These are phyloP conservation scores for Aegilops bicornis DNA, from an alignment of 176 grass and related monocot genomes.

Conservation along the genomic window DNA sequence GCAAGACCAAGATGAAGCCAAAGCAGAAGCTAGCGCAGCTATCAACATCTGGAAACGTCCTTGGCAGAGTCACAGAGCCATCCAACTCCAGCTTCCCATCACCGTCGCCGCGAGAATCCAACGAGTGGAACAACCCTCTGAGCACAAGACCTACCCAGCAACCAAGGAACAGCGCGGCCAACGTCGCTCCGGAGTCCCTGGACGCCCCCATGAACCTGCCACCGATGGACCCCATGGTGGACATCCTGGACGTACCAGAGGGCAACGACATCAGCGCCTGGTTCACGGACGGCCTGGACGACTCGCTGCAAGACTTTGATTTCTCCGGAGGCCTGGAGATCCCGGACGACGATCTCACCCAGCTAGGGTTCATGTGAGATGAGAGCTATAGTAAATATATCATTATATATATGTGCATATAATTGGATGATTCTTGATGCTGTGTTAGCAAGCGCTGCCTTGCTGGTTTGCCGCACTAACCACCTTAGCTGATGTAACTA, in stretches of 20 bases:
- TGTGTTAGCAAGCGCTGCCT: slow-evolving; percentile 2
- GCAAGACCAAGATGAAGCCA: slow-evolving; percentile 72
- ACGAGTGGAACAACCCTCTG: slow-evolving; percentile 13
- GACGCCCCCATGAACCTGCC: slow-evolving; percentile 22
- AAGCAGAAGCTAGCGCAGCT: slow-evolving; percentile 79
- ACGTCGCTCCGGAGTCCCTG: slow-evolving; percentile 15
- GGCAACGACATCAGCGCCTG: slow-evolving; percentile 54
- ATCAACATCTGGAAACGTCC: slow-evolving; percentile 59
- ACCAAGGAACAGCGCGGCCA: slow-evolving; percentile 29
- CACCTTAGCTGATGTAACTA: slow-evolving; percentile 28
- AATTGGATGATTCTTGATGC: slow-evolving; percentile 36
- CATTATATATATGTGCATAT: slow-evolving; percentile 34
- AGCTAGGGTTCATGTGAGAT: slow-evolving; percentile 52
- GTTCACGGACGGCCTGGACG: slow-evolving; percentile 47
- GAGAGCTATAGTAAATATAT: slow-evolving; percentile 11
- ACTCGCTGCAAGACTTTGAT: slow-evolving; percentile 53
- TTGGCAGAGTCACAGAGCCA: slow-evolving; percentile 46
- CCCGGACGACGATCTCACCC: slow-evolving; percentile 55
- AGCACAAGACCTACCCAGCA: slow-evolving; percentile 33
- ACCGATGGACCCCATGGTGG: slow-evolving; percentile 44
- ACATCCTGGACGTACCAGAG: slow-evolving; percentile 53
- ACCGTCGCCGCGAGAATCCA: slow-evolving; percentile 11
- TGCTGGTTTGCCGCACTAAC: slow-evolving; percentile 25
- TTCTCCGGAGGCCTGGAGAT: slow-evolving; percentile 55
- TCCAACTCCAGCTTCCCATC: slow-evolving; percentile 14